phyloP scores from a whole-genome alignment of 495 filamentous ascomycete genomes.

The Neurospora africana region DNA sequence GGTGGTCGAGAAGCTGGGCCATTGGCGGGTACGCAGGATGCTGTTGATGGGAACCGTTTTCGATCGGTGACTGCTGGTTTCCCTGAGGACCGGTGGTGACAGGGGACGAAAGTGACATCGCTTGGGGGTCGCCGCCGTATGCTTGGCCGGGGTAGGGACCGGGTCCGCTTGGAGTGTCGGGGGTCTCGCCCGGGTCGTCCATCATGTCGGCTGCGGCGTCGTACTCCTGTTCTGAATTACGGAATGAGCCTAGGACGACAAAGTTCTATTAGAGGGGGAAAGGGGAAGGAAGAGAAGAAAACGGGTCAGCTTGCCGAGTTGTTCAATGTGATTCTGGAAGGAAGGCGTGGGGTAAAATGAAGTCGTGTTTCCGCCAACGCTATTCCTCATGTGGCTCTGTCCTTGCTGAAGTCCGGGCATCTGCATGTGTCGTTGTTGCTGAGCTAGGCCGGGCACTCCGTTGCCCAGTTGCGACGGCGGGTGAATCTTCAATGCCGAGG shows the following conservation, averaged over 20 bases:
- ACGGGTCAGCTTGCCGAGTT: constrained; percentile 86
- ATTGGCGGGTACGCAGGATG: constrained; percentile 43
- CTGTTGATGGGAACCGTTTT: constrained; percentile 24
- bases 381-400: constrained; percentile 21
- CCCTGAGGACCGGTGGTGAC: constrained; percentile 26
- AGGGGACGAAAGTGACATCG: constrained; percentile 32
- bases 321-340: constrained; percentile 90
- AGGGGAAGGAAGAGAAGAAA: constrained; percentile 36
- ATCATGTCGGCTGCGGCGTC: constrained; percentile 92
- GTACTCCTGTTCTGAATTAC: constrained; percentile 95
- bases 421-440: constrained; percentile 29
- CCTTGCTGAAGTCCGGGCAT: constrained; percentile 29
- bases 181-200: constrained; percentile 57
- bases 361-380: constrained; percentile 21
- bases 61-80: constrained; percentile 25
- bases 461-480: constrained; percentile 18
- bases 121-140: constrained; percentile 32
- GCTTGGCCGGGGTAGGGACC: constrained; percentile 52
- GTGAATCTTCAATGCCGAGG: constrained; percentile 29
- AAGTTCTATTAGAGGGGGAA: constrained; percentile 49
- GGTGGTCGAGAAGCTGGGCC: constrained; percentile 66
- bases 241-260: constrained; percentile 74
- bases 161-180: constrained; percentile 55
- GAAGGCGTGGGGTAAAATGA: constrained; percentile 65
- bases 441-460: constrained; percentile 38